A percentile compares a stretch with the other conserved stretches of the same genome.
Conservation (phyloP, 768 basidiomycete species). For the Tremella yokohamensis region DNA sequence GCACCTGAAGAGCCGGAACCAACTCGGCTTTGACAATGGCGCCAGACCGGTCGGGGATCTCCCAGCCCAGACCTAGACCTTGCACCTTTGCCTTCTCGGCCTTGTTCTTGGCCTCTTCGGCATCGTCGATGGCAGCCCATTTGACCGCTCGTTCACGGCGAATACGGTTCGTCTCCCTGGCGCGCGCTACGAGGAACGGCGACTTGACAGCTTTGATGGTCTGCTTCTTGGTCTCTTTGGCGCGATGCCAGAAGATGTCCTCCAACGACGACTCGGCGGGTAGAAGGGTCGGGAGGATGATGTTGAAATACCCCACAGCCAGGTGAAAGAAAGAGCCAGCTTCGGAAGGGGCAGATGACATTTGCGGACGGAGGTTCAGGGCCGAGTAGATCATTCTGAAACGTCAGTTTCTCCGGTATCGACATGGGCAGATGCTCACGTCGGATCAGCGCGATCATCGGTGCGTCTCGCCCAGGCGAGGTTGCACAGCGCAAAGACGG, state of each 20-base stretch:
- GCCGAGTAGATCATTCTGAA: slow-evolving; percentile 81
- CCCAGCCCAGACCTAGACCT: slow-evolving; percentile 15
- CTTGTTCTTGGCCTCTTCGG: slow-evolving; percentile 7
- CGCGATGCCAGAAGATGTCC: slow-evolving; percentile 69
- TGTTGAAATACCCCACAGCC: slow-evolving; percentile 76
- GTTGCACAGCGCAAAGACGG: slow-evolving; percentile 71
- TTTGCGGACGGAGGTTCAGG: slow-evolving; percentile 67
- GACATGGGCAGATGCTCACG: slow-evolving; percentile 11
- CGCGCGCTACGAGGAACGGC: slow-evolving; percentile 62
- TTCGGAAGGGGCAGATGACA: slow-evolving; percentile 44
- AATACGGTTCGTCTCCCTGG: slow-evolving; percentile 64
- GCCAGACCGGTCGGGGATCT: slow-evolving; percentile 2
- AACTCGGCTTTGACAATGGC: neutral
- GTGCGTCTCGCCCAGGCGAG: slow-evolving; percentile 60
- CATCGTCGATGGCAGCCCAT: slow-evolving; percentile 74
- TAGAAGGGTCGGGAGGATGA: slow-evolving; percentile 71
- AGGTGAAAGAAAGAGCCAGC: slow-evolving; percentile 70
- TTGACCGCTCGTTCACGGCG: slow-evolving; percentile 61
- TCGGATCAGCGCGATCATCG: slow-evolving; percentile 11
- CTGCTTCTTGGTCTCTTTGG: slow-evolving; percentile 65
- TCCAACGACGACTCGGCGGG: slow-evolving; percentile 52
- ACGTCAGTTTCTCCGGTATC: slow-evolving; percentile 6
- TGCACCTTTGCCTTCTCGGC: neutral
- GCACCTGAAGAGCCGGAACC: no score
- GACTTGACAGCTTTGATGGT: slow-evolving; percentile 64